Evolutionary conservation across 371 early-diverging fungal species (phyloP).

Genomic region (Circinella minor): DNA sequence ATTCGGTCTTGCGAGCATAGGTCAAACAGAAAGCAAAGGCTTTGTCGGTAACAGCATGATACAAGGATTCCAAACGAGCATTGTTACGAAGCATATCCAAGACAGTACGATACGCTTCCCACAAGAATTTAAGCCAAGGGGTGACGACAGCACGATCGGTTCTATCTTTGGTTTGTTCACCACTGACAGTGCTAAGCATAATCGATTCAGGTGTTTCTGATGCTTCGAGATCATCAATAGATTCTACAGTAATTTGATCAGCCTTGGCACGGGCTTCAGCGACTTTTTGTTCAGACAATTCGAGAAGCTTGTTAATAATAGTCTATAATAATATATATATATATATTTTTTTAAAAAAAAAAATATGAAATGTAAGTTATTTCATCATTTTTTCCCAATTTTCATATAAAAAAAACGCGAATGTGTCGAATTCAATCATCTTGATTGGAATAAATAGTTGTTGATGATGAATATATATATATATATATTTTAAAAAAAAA

Average conservation of each 20-base stretch:
- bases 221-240: slow-evolving; percentile 95
- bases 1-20: slow-evolving; percentile 96
- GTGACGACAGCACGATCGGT: slow-evolving; percentile 97
- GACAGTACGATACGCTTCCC: slow-evolving; percentile 98
- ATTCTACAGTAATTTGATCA: slow-evolving; percentile 81
- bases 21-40: slow-evolving; percentile 96
- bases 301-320: slow-evolving; percentile 87
- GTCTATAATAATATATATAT: slow-evolving; percentile 37
- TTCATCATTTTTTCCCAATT: neutral
- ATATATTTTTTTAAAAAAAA: neutral
- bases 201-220: slow-evolving; percentile 96
- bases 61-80: slow-evolving; percentile 90
- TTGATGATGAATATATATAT: no score
- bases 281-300: slow-evolving; percentile 86
- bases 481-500: no score
- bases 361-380: no score
- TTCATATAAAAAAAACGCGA: no score
- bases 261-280: slow-evolving; percentile 92
- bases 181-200: slow-evolving; percentile 91
- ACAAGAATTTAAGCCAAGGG: slow-evolving; percentile 97
- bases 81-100: slow-evolving; percentile 97
- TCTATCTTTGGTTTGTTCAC: slow-evolving; percentile 93
- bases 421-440: neutral
- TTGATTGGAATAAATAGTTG: no score
- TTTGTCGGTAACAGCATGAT: slow-evolving; percentile 88